phyloP scores from a whole-genome alignment of 306 rosid species.

The Lithocarpus polystachyus region DNA sequence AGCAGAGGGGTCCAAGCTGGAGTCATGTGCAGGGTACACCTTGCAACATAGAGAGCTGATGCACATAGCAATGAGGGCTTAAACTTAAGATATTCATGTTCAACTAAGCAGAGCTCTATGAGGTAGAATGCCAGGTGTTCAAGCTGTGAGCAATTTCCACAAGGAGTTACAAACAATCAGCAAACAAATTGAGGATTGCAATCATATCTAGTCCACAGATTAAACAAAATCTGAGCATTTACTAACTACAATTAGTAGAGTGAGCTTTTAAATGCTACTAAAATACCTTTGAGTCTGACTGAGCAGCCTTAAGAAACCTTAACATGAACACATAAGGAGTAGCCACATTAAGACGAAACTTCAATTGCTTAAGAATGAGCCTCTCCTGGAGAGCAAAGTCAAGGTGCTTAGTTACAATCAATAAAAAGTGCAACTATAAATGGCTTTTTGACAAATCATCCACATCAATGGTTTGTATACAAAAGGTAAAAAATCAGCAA shows the following conservation, averaged over 20 bases:
- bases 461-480: background rate
- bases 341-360: slow-evolving; percentile 78
- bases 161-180: slow-evolving; percentile 20
- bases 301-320: slow-evolving; percentile 93
- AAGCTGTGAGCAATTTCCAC: slow-evolving; percentile 43
- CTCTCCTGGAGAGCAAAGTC: slow-evolving; percentile 61
- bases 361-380: slow-evolving; percentile 60
- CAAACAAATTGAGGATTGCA: slow-evolving; percentile 1
- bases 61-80: slow-evolving; percentile 84
- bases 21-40: slow-evolving; percentile 59
- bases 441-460: background rate
- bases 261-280: background rate
- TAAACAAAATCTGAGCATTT: background rate
- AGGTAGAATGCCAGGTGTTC: slow-evolving; percentile 79
- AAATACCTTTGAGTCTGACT: slow-evolving; percentile 64
- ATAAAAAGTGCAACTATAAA: background rate
- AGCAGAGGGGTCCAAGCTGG: slow-evolving; percentile 79
- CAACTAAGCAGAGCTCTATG: slow-evolving; percentile 66
- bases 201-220: background rate
- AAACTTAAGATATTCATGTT: slow-evolving; percentile 72
- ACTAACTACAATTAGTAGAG: background rate
- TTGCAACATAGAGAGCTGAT: slow-evolving; percentile 83
- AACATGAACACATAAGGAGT: slow-evolving; percentile 89
- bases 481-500: background rate
- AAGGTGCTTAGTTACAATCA: slow-evolving; percentile 8